A percentile compares a stretch with the other conserved stretches of the same genome.
These are phyloP conservation scores for Pharus latifolius DNA, from an alignment of 176 grass and related monocot species.

Conservation along the genomic window DNA sequence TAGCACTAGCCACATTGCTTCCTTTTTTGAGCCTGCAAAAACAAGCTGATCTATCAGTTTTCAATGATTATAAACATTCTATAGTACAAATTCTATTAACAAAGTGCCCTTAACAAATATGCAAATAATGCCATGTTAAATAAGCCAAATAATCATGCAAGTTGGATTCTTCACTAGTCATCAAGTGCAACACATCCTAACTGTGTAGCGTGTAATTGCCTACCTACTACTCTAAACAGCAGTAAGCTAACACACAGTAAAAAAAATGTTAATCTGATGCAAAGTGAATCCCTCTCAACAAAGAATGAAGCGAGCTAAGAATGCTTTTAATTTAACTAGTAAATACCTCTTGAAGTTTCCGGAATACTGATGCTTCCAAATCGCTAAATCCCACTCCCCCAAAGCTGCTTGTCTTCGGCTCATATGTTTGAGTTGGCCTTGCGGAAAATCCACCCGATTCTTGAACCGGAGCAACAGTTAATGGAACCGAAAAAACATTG, in stretches of 20 bases:
- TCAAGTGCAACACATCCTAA: too few species aligned
- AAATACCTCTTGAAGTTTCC: conserved; percentile 83
- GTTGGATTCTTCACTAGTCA: too few species aligned
- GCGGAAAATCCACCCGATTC: conserved; percentile 18
- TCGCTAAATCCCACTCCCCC: conserved; percentile 82
- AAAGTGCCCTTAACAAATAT: background rate
- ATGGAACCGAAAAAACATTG: conserved; percentile 41
- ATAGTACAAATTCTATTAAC: background rate
- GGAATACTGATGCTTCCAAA: conserved; percentile 67
- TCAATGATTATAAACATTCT: background rate
- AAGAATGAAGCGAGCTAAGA: background rate
- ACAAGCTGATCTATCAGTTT: background rate
- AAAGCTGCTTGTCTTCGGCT: conserved; percentile 35
- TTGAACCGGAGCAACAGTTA: conserved; percentile 66
- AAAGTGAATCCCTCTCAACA: background rate
- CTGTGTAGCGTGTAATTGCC: too few species aligned
- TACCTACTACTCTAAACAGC: too few species aligned
- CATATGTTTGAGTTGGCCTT: conserved; percentile 30
- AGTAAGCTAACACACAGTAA: too few species aligned
- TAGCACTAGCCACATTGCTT: conserved; percentile 34
- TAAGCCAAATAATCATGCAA: background rate
- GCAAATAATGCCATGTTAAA: background rate
- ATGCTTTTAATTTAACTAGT: background rate
- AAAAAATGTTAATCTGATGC: background rate
- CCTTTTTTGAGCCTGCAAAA: conserved; percentile 53